Base-by-base conservation (phyloP, 352 stramenopile species). In the Pythium dissotocum region DNA sequence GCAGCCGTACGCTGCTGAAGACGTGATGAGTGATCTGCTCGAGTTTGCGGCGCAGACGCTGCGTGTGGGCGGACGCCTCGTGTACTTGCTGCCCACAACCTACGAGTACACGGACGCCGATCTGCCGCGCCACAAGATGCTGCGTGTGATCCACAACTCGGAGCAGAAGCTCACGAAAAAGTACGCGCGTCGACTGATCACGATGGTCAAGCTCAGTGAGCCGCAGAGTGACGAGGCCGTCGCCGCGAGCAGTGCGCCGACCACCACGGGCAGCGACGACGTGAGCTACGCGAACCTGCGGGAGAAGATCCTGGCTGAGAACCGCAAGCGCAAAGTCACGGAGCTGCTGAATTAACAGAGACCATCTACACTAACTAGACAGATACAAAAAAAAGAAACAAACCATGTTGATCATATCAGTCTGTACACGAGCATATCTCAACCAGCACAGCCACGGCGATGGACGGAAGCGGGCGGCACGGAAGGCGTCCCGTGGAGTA, bases 21-120 rank as follows among this genome's bases (percentile, higher is more conserved):
- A 99, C 76, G 95, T 99, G 42, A 98, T 99, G 93, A 85, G 87
- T 1, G 97, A 99, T 75, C 74, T 99, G 53, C 79, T 99, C 24
- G 85, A 98, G 68, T 94, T 99, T 64, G 77, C 90, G 9, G 89
- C 91, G 6, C 71, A 76, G 54, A 88, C 82, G 24, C 76, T 98
- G 55, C 77, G 77, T 6, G 75, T 92, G 33, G 88, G 85, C 42
- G 91, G 90, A 5, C 80, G 90, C 1, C 75, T 97, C 24, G 90
- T 95, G 52, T 97, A 97, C 58, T 60, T 97, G 51, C 72, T 97
- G 32, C 90, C 90, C 26, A 93, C 87, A 6, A 93, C 78, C 10
- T 90, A 91, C 69, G 78, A 89, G 68, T 96, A 95, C 70, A 91
- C 77, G 38, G 85, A 94, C 63, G 76, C 73, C 7, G 85, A 95